These are phyloP conservation scores for Podila horticola DNA, from an alignment of 192 early-diverging fungal species.

Conservation along the genomic window DNA sequence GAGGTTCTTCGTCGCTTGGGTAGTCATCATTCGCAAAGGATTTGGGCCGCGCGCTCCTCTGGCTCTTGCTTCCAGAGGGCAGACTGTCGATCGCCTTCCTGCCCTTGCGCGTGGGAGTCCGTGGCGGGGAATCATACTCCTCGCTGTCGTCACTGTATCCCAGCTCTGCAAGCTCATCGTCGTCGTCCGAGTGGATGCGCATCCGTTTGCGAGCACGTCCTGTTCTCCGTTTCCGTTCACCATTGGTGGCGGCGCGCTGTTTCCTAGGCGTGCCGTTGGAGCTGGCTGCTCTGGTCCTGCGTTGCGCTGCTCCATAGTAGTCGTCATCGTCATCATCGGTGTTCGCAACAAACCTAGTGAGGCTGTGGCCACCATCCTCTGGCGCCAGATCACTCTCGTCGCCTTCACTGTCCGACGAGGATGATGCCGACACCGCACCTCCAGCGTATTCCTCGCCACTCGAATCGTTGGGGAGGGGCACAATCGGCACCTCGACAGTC, in stretches of 20 bases:
- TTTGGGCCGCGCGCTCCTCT: constrained; percentile 41
- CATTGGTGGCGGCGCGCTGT: constrained; percentile 10
- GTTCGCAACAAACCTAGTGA: constrained; percentile 27
- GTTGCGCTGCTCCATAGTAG: constrained; percentile 41
- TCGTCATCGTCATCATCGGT: constrained; percentile 62
- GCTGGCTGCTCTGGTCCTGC: constrained; percentile 33
- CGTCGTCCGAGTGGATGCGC: constrained; percentile 49
- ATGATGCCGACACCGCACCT: constrained; percentile 36
- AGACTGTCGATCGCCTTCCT: constrained; percentile 12
- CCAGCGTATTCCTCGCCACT: constrained; percentile 69
- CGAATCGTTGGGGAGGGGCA: constrained; percentile 67
- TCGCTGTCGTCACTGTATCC: constrained; percentile 27
- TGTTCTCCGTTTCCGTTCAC: constrained; percentile 13
- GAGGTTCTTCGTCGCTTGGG: constrained; percentile 37
- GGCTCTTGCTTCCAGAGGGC: constrained; percentile 46
- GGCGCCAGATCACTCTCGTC: constrained; percentile 55
- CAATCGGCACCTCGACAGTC: constrained; percentile 55
- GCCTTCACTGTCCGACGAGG: constrained; percentile 62
- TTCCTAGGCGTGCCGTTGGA: constrained; percentile 32
- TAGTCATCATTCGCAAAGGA: constrained; percentile 50
- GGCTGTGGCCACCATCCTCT: constrained; percentile 12
- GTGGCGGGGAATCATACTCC: constrained; percentile 8
- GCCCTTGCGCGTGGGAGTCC: constrained; percentile 4
- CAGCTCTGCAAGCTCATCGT: constrained; percentile 20
- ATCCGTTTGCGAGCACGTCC: constrained; percentile 24